phyloP scores from a whole-genome alignment of 345 rosid genomes.

The Populus simonii region DNA sequence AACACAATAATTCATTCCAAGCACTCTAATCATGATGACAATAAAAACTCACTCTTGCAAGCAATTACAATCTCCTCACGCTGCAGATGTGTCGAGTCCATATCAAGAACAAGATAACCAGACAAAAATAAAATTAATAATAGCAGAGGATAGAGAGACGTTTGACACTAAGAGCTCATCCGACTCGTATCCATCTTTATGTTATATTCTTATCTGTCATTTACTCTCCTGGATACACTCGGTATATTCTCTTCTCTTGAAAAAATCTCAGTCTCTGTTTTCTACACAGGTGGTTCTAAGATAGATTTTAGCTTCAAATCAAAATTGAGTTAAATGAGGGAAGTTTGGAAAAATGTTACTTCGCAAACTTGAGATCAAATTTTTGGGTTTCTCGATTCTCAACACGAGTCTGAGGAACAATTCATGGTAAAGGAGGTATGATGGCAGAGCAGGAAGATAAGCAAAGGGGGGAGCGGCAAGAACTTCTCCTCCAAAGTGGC shows the following conservation, averaged over 20 bases:
- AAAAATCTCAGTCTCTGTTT: not conserved
- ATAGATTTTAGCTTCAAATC: not conserved
- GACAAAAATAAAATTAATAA: no score
- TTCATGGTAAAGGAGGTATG: not conserved
- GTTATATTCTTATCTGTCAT: not conserved
- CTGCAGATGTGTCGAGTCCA: not conserved
- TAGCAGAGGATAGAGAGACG: no score
- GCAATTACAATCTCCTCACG: not conserved
- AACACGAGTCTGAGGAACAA: not conserved
- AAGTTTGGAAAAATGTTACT: not conserved
- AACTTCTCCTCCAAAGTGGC: no score
- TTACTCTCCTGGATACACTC: not conserved
- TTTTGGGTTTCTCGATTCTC: no score
- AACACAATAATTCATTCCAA: not conserved
- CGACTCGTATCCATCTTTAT: not conserved
- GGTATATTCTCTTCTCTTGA: not conserved
- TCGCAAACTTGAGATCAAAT: no score
- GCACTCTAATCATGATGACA: not conserved
- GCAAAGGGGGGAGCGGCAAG: no score
- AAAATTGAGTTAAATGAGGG: not conserved
- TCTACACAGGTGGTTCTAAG: not conserved
- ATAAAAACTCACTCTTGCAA: not conserved
- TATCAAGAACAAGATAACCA: not conserved
- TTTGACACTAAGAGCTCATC: not conserved
- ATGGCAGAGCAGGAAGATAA: no score